Evolutionary conservation across 2,329 filamentous ascomycete species (phyloP), one percentile per base, ranked within the genome.

Genomic region (Alternaria sp.): DNA sequence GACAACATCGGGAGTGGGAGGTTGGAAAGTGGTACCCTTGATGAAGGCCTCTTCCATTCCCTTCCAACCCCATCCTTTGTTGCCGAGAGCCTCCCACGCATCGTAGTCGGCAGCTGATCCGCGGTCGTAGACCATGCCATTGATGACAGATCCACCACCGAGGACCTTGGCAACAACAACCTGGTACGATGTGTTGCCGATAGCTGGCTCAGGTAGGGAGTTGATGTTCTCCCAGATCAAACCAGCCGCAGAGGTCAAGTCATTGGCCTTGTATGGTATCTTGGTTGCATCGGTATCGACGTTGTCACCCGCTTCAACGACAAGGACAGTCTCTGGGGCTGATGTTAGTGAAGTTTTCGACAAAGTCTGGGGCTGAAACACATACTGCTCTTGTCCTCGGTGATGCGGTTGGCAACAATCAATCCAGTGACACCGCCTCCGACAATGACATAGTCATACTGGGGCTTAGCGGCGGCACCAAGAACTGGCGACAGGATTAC

Each of bases 51-150:
- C 66, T 23, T 78, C 56, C 50, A 86, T 68, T 12, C 80, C 80
- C 40, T 85, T 77, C 85, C 86, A 90, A 2, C 83, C 81, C 88
- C 88, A 90, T 1, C 86, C 87, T 1, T 76, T 64, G 69, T 89
- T 90, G 1, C 87, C 87, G n/a, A 90, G 75, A 44, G 80, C 77
- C 57, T 83, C 84, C 87, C 87, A 90, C 2, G 81, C 82, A 76
- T 89, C 85, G 61, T 80, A 81, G 55, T 80, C 78, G 23, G 66
- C 75, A 23, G 71, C 66, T 28, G 66, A 69, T 12, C 73, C 80
- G 26, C 80, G 69, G 46, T 75, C 74, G 55, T 78, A 80, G 13
- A 75, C 69, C 77, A 81, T 79, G 30, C 77, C 77, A 64, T 81
- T 81, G 55, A 80, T 63, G 9, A 71, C 66, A 8, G 73, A 74